Evolutionary conservation across 1,284 basidiomycete species (phyloP).

Genomic region (Marasmius fiardii): DNA sequence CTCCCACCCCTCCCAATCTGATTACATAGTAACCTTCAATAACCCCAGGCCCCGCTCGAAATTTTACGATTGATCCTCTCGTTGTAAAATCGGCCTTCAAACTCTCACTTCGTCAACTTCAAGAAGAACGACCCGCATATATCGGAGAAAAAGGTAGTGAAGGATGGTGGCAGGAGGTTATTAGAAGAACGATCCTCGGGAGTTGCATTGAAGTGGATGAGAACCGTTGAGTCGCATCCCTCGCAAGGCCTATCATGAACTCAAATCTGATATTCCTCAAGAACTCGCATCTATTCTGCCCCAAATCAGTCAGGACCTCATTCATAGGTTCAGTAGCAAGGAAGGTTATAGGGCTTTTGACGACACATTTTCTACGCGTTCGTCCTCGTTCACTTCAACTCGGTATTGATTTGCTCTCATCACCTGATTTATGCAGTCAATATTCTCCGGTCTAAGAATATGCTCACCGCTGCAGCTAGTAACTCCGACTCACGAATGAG

Average conservation of each 20-base stretch:
- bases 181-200: slow-evolving; percentile 64
- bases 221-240: slow-evolving; percentile 33
- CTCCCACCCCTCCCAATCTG: background rate
- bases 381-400: background rate
- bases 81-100: slow-evolving; percentile 64
- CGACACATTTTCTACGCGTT: slow-evolving; percentile 54
- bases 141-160: slow-evolving; percentile 36
- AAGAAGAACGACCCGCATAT: slow-evolving; percentile 53
- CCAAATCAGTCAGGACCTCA: slow-evolving; percentile 51
- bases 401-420: background rate
- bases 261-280: slow-evolving; percentile 23
- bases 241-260: background rate
- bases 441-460: slow-evolving; percentile 35
- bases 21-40: background rate
- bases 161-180: slow-evolving; percentile 73
- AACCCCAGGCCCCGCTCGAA: background rate
- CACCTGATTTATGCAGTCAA: slow-evolving; percentile 38
- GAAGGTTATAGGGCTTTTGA: slow-evolving; percentile 69
- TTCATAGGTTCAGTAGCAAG: slow-evolving; percentile 62
- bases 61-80: slow-evolving; percentile 39
- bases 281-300: slow-evolving; percentile 48
- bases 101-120: slow-evolving; percentile 47
- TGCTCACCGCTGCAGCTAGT: slow-evolving; percentile 61
- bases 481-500: slow-evolving; percentile 70
- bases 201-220: slow-evolving; percentile 61